Conservation (phyloP, 495 filamentous ascomycete species). For the Lindgomyces ingoldianus region DNA sequence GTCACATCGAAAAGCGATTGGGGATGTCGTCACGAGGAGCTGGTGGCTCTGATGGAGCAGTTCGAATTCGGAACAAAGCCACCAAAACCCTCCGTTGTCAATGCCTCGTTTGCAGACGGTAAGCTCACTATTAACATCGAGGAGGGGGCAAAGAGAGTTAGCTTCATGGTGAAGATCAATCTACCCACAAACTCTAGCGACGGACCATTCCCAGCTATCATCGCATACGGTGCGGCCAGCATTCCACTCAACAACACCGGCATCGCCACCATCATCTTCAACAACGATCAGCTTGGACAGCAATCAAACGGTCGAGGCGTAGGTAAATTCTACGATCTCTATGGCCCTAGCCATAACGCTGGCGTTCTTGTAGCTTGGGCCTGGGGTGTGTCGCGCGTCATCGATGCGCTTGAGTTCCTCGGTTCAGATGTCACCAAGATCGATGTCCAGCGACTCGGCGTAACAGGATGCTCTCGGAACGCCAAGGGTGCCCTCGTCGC, state of each 20-base stretch:
- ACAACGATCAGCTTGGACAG: slow-evolving; percentile 32
- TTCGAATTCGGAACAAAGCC: slow-evolving; percentile 35
- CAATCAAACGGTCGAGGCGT: slow-evolving; percentile 45
- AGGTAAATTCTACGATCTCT: slow-evolving; percentile 52
- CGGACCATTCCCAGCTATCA: slow-evolving; percentile 49
- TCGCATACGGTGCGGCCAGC: slow-evolving; percentile 43
- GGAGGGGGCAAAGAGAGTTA: slow-evolving; percentile 33
- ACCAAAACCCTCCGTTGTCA: slow-evolving; percentile 31
- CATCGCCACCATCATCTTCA: slow-evolving; percentile 48
- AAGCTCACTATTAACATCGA: slow-evolving; percentile 46
- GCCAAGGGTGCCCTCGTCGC: slow-evolving; percentile 53
- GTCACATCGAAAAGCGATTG: slow-evolving; percentile 26
- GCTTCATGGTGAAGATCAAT: slow-evolving; percentile 35
- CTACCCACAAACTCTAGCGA: slow-evolving; percentile 37
- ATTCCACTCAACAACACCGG: slow-evolving; percentile 44
- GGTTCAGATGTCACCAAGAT: slow-evolving; percentile 45
- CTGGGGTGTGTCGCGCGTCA: slow-evolving; percentile 51
- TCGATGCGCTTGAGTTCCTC: slow-evolving; percentile 51
- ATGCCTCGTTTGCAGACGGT: slow-evolving; percentile 43
- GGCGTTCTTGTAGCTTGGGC: slow-evolving; percentile 49
- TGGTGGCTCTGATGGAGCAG: slow-evolving; percentile 27
- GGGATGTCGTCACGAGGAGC: slow-evolving; percentile 31
- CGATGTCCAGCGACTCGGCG: slow-evolving; percentile 43
- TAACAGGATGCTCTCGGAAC: slow-evolving; percentile 55
- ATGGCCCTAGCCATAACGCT: slow-evolving; percentile 44